These are phyloP conservation scores for Gelatoporia subvermispora DNA, from an alignment of 768 basidiomycete species.

Conservation along the genomic window DNA sequence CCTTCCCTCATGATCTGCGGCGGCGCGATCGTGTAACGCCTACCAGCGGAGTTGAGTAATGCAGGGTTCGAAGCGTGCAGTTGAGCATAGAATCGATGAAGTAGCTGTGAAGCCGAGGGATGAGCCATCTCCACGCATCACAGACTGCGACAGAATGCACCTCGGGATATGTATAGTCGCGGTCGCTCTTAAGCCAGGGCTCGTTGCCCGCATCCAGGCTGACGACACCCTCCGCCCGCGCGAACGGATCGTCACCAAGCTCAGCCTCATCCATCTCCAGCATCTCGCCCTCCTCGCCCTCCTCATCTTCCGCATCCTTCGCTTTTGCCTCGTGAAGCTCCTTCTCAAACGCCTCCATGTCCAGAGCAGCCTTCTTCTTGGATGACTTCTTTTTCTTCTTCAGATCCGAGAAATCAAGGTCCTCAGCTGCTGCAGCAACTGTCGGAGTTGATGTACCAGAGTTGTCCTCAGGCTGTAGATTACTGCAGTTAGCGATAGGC, in stretches of 20 bases:
- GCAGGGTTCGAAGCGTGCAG: conserved; percentile 94
- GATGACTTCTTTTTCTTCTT: conserved; percentile 93
- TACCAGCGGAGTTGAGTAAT: conserved; percentile 77
- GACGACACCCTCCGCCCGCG: conserved; percentile 47
- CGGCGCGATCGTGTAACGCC: conserved; percentile 95
- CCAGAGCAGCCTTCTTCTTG: conserved; percentile 85
- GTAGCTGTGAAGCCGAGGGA: conserved; percentile 49
- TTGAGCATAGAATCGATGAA: conserved; percentile 86
- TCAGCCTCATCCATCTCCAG: conserved; percentile 76
- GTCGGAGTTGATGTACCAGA: conserved; percentile 62
- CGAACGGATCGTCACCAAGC: conserved; percentile 86
- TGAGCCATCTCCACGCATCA: not conserved
- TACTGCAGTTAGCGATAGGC: not conserved
- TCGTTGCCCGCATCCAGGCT: conserved; percentile 73
- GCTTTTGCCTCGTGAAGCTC: conserved; percentile 72
- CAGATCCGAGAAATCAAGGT: conserved; percentile 91
- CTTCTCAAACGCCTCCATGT: conserved; percentile 93
- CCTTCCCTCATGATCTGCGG: conserved; percentile 93
- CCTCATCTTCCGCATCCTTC: conserved; percentile 52
- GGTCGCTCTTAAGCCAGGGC: conserved; percentile 87
- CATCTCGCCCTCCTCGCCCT: conserved; percentile 59
- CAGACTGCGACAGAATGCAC: conserved; percentile 33
- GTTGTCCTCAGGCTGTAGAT: conserved; percentile 49
- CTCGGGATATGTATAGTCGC: conserved; percentile 96
- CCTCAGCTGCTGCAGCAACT: conserved; percentile 46